Percentiles rank a stretch among this genome's conserved stretches.
Conservation (phyloP, 2,329 filamentous ascomycete species). For the Pestalotiopsis sp. region DNA sequence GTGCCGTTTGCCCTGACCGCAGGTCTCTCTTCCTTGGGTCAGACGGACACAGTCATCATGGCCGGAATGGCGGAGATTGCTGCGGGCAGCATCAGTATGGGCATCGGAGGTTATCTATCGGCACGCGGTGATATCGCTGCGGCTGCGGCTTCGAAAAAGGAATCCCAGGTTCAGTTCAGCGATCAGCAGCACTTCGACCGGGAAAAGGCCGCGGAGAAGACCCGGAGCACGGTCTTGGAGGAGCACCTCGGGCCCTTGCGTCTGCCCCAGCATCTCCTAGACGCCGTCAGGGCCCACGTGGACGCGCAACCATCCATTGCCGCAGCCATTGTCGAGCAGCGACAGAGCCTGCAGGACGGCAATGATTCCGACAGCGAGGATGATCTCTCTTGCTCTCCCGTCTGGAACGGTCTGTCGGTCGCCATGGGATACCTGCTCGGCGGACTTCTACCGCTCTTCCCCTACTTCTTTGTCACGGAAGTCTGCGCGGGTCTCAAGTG, state of each 20-base stretch:
- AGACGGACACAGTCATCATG: slow-evolving; percentile 68
- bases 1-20: slow-evolving; percentile 81
- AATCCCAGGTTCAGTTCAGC: not conserved
- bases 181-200: slow-evolving; percentile 31
- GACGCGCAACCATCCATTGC: slow-evolving; percentile 17
- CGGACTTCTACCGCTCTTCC: slow-evolving; percentile 70
- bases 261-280: slow-evolving; percentile 26
- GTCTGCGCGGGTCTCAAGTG: slow-evolving; percentile 56
- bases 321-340: slow-evolving; percentile 34
- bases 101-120: slow-evolving; percentile 73
- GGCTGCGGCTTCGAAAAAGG: not conserved
- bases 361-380: not conserved
- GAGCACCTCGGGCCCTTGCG: slow-evolving; percentile 27
- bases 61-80: slow-evolving; percentile 76
- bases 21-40: slow-evolving; percentile 68
- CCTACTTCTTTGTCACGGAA: slow-evolving; percentile 63
- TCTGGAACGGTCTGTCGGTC: slow-evolving; percentile 65
- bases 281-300: slow-evolving; percentile 24
- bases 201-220: slow-evolving; percentile 27
- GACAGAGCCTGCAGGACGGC: slow-evolving; percentile 29
- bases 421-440: slow-evolving; percentile 71
- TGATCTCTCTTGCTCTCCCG: slow-evolving; percentile 39
- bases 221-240: slow-evolving; percentile 15
- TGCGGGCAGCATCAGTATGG: slow-evolving; percentile 78
- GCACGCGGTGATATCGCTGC: slow-evolving; percentile 53